Base-by-base conservation (phyloP, 176 grass and related monocot genomes). In the Lolium multiflorum region DNA sequence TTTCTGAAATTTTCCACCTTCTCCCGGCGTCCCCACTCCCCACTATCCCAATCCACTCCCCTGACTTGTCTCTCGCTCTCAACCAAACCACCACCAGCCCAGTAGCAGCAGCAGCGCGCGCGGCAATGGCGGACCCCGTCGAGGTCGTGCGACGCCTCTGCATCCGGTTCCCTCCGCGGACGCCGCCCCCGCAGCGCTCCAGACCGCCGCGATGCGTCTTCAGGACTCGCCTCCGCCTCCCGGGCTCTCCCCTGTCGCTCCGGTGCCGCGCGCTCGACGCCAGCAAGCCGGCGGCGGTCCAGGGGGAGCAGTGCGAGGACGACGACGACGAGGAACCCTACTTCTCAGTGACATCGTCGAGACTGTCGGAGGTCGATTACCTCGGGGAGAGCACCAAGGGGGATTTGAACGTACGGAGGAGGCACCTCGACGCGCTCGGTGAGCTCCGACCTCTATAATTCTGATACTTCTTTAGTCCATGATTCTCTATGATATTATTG, bases 311-410 rank as follows among this genome's bases (percentile, higher is more conserved):
- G 68, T 39, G 68, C 43, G 91, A 86, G 65, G 84, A 84, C 14
- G 84, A 89, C 13, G 88, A 86, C 74, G 87, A 88, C 69, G 87
- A 82, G 80, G 91, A 89, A 69, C 87, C 87, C 11, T 91, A 92
- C 85, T 98, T 98, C 88, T 95, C 96, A 5, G 83, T 98, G 66
- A 98, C 96, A 39, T 92, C 96, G 21, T 95, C 93, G 8, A 88
- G 89, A 83, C 85, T 86, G 56, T 98, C 96, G 51, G 83, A 92
- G 73, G 93, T 98, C 74, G 96, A 98, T 78, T 98, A 98, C 87
- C 80, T 98, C 1, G 96, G 96, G 64, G 86, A 98, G 90, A 98
- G 93, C 81, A 98, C 96, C 81, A 98, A 93, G 87, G 96, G 95
- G 49, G 93, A 98, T 85, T 82, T 98, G 83, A 98, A 94, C 81